Evolutionary conservation across 352 stramenopile genomes (phyloP).

Genomic region (Globisporangium cederbergense): DNA sequence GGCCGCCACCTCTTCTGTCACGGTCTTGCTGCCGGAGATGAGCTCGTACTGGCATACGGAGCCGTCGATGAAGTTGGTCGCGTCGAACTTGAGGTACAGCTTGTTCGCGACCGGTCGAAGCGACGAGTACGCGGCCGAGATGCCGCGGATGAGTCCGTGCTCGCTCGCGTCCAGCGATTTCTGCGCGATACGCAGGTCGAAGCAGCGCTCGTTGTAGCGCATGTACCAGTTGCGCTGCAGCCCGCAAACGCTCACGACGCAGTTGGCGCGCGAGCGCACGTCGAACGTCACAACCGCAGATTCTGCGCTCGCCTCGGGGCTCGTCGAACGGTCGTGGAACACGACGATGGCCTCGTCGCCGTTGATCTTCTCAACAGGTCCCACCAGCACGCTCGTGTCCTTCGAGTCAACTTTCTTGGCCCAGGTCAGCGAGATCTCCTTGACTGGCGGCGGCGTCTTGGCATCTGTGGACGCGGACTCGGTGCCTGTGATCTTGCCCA

Average conservation of each 20-base stretch:
- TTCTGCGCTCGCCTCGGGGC: constrained; percentile 34
- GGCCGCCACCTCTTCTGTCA: constrained; percentile 18
- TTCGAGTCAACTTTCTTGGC: constrained; percentile 20
- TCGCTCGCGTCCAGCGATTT: constrained; percentile 48
- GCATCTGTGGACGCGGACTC: background rate
- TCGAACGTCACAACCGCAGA: constrained; percentile 69
- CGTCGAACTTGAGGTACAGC: constrained; percentile 80
- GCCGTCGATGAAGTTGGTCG: constrained; percentile 71
- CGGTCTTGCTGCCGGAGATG: constrained; percentile 55
- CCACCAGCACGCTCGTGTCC: constrained; percentile 24
- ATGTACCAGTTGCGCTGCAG: constrained; percentile 61
- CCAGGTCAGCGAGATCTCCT: constrained; percentile 39
- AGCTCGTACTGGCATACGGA: constrained; percentile 68
- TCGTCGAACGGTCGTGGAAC: constrained; percentile 52
- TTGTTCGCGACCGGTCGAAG: constrained; percentile 48
- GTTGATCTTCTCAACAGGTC: constrained; percentile 48
- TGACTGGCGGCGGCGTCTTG: constrained; percentile 23
- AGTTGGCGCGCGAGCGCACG: constrained; percentile 62
- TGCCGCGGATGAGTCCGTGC: constrained; percentile 62
- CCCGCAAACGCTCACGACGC: constrained; percentile 72
- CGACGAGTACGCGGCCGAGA: constrained; percentile 62
- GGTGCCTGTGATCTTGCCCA: constrained; percentile 31
- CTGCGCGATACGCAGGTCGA: constrained; percentile 62
- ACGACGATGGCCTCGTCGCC: constrained; percentile 68
- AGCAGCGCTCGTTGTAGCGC: constrained; percentile 61